Evolutionary conservation across 1,139 yeast genomes (phyloP).

Genomic region (Pichia kudriavzevii): DNA sequence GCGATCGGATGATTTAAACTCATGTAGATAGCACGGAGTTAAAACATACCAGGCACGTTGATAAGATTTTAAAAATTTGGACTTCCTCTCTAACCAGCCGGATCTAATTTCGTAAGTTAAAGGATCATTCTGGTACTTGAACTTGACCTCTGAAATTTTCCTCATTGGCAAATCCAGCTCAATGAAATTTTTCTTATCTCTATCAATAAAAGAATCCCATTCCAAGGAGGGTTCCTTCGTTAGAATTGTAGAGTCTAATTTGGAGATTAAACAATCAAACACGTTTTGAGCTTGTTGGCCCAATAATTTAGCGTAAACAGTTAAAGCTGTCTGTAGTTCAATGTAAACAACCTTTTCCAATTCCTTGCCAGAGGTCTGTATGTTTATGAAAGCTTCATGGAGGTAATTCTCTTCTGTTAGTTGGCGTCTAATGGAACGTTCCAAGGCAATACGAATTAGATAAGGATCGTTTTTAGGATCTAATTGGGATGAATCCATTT

Average conservation of each 20-base stretch:
- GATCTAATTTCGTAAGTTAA: slow-evolving; percentile 65
- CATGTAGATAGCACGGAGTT: slow-evolving; percentile 84
- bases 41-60: slow-evolving; percentile 87
- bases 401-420: slow-evolving; percentile 77
- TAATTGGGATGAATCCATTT: slow-evolving; percentile 25
- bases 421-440: slow-evolving; percentile 70
- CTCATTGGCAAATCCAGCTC: slow-evolving; percentile 69
- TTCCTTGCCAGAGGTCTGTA: slow-evolving; percentile 83
- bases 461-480: slow-evolving; percentile 66
- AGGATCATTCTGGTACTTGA: slow-evolving; percentile 64
- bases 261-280: slow-evolving; percentile 57
- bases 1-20: slow-evolving; percentile 78
- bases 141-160: slow-evolving; percentile 51
- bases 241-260: slow-evolving; percentile 65
- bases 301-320: slow-evolving; percentile 59
- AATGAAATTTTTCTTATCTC: slow-evolving; percentile 68
- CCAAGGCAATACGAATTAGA: slow-evolving; percentile 61
- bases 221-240: slow-evolving; percentile 74
- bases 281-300: slow-evolving; percentile 65
- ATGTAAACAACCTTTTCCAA: slow-evolving; percentile 81
- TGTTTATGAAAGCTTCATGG: slow-evolving; percentile 79
- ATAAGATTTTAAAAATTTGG: slow-evolving; percentile 84
- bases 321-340: slow-evolving; percentile 77
- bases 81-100: slow-evolving; percentile 81
- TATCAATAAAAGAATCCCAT: slow-evolving; percentile 78